A percentile compares a stretch with the other conserved stretches of the same genome.
These are phyloP conservation scores for Cercospora zeae-maydis DNA, from an alignment of 2,329 filamentous ascomycete species.

Conservation along the genomic window DNA sequence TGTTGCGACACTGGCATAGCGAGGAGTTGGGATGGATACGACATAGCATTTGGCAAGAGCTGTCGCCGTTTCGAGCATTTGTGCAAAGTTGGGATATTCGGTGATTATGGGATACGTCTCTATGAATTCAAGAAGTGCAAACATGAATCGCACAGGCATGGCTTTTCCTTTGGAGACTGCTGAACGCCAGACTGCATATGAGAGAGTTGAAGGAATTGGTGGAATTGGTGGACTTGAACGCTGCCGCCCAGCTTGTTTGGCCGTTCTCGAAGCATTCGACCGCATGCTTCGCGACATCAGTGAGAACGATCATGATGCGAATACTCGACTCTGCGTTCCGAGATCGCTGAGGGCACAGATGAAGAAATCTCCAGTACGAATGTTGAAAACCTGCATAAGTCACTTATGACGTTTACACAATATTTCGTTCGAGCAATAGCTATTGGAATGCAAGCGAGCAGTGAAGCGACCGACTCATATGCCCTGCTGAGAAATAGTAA, in stretches of 20 bases:
- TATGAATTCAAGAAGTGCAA: not conserved
- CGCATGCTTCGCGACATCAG: too few relatives aligned
- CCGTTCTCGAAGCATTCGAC: too few relatives aligned
- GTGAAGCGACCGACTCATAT: not conserved
- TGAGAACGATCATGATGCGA: too few relatives aligned
- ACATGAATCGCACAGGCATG: not conserved
- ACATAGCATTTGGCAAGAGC: not conserved
- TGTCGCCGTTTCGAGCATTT: not conserved
- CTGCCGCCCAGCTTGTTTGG: too few relatives aligned
- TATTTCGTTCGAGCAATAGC: not conserved
- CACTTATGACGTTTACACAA: not conserved
- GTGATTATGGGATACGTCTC: not conserved
- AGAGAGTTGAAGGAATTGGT: not conserved
- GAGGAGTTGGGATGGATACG: not conserved
- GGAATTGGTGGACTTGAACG: too few relatives aligned
- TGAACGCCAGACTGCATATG: not conserved
- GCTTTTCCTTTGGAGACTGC: not conserved
- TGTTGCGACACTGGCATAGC: not conserved
- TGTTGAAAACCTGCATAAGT: not conserved
- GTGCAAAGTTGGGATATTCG: not conserved
- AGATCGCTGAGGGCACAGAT: too few relatives aligned
- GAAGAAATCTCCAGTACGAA: too few relatives aligned
- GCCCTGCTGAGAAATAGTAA: not conserved
- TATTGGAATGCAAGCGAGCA: not conserved
- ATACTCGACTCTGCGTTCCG: too few relatives aligned